Conservation (phyloP, 23 red algal genomes). For the Gracilaria gracilis region DNA sequence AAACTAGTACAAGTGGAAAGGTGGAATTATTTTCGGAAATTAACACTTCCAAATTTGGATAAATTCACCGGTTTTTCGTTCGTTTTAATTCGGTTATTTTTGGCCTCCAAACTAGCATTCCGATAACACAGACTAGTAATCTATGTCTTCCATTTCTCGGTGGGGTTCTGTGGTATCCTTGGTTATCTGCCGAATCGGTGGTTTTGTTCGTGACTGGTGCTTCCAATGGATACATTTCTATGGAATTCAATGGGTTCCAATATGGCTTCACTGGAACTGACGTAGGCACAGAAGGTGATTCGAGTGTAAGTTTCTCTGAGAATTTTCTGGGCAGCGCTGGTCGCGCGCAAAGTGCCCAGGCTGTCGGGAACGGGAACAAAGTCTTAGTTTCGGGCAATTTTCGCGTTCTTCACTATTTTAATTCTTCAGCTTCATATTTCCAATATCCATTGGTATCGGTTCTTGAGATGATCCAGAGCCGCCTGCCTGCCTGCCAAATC, state of each 20-base stretch:
- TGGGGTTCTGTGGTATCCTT: not conserved
- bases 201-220: not conserved
- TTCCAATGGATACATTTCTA: not conserved
- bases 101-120: too few relatives aligned
- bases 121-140: too few relatives aligned
- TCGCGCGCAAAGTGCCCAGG: not conserved
- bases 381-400: not conserved
- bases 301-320: conserved; percentile 1
- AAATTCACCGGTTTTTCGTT: too few relatives aligned
- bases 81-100: too few relatives aligned
- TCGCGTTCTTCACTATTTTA: not conserved
- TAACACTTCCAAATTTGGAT: too few relatives aligned
- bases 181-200: not conserved
- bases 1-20: too few relatives aligned
- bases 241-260: not conserved
- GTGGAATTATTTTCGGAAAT: too few relatives aligned
- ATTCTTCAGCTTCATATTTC: conserved; percentile 29
- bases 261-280: not conserved
- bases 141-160: not conserved
- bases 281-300: not conserved
- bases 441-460: not conserved
- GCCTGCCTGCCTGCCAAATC: not conserved
- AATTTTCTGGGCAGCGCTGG: not conserved
- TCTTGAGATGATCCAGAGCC: not conserved
- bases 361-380: conserved; percentile 7